These are phyloP conservation scores for Penicillium desertorum DNA, from an alignment of 495 filamentous ascomycete genomes.

Conservation along the genomic window DNA sequence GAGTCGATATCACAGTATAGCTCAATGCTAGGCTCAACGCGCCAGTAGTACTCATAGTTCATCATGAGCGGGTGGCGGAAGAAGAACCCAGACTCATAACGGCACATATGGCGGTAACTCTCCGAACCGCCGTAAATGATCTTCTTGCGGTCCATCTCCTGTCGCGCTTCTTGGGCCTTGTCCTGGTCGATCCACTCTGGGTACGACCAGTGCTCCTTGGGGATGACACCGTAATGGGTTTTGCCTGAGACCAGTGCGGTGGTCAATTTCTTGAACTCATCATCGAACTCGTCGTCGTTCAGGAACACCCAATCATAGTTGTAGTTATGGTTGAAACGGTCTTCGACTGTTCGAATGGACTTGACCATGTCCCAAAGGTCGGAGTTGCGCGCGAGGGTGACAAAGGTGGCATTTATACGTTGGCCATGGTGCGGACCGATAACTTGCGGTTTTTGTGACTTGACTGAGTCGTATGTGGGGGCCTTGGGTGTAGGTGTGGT, in stretches of 20 bases:
- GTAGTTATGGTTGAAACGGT: conserved; percentile 93
- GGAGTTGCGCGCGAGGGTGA: conserved; percentile 86
- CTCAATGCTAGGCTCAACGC: conserved; percentile 85
- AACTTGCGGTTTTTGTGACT: conserved; percentile 32
- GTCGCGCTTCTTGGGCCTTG: conserved; percentile 73
- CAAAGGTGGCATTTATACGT: conserved; percentile 93
- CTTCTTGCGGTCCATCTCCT: conserved; percentile 80
- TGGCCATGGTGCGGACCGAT: conserved; percentile 55
- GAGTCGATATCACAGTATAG: conserved; percentile 82
- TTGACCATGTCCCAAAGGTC: conserved; percentile 96
- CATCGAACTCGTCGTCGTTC: conserved; percentile 92
- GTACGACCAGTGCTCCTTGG: conserved; percentile 87
- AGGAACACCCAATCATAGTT: conserved; percentile 99
- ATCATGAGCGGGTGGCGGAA: conserved; percentile 79
- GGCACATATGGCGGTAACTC: conserved; percentile 92
- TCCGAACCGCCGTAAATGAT: conserved; percentile 95
- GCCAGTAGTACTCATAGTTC: conserved; percentile 92
- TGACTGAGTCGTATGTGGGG: conserved; percentile 30
- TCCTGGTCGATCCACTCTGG: conserved; percentile 84
- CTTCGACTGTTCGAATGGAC: conserved; percentile 92
- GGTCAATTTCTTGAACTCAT: conserved; percentile 89
- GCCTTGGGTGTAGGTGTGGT: conserved; percentile 25
- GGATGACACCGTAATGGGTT: conserved; percentile 83
- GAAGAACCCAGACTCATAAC: conserved; percentile 92
- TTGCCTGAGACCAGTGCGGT: conserved; percentile 84